These are phyloP conservation scores for Dryas integrifolia DNA, from an alignment of 331 rosid genomes.

Conservation along the genomic window DNA sequence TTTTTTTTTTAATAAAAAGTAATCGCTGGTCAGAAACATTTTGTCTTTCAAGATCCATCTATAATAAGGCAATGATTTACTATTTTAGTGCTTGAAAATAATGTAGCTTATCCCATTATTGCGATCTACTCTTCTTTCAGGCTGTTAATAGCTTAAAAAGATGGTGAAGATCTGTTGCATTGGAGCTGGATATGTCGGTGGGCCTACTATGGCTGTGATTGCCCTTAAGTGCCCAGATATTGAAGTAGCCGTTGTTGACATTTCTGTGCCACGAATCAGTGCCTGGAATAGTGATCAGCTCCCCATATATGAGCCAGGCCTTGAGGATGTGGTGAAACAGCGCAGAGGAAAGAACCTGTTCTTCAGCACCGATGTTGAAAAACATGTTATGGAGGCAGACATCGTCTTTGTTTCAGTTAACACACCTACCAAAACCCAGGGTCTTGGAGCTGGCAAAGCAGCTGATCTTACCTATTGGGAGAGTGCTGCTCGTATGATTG, in stretches of 20 bases:
- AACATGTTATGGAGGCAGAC: slow-evolving; percentile 81
- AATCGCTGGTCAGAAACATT: background rate
- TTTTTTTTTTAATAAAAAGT: background rate
- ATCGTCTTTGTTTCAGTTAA: slow-evolving; percentile 86
- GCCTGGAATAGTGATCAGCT: slow-evolving; percentile 92
- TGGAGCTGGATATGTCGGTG: slow-evolving; percentile 96
- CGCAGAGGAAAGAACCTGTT: slow-evolving; percentile 81
- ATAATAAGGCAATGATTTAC: background rate
- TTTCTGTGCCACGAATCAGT: slow-evolving; percentile 52
- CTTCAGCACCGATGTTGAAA: slow-evolving; percentile 85
- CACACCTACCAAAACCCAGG: slow-evolving; percentile 89
- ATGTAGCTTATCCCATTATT: background rate
- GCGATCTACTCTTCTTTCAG: slow-evolving; percentile 20
- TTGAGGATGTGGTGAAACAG: slow-evolving; percentile 78
- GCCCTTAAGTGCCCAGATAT: slow-evolving; percentile 83
- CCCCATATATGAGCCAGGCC: slow-evolving; percentile 90
- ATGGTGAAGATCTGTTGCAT: slow-evolving; percentile 98
- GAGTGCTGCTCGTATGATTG: slow-evolving; percentile 94
- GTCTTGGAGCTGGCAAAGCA: slow-evolving; percentile 94
- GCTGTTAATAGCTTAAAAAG: slow-evolving; percentile 30
- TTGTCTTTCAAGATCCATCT: background rate
- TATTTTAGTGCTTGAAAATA: background rate
- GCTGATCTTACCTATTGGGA: slow-evolving; percentile 97
- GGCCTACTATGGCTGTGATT: slow-evolving; percentile 99
- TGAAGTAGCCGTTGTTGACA: slow-evolving; percentile 82